phyloP scores from a whole-genome alignment of 1,284 basidiomycete genomes.

The Schizophyllum amplum region DNA sequence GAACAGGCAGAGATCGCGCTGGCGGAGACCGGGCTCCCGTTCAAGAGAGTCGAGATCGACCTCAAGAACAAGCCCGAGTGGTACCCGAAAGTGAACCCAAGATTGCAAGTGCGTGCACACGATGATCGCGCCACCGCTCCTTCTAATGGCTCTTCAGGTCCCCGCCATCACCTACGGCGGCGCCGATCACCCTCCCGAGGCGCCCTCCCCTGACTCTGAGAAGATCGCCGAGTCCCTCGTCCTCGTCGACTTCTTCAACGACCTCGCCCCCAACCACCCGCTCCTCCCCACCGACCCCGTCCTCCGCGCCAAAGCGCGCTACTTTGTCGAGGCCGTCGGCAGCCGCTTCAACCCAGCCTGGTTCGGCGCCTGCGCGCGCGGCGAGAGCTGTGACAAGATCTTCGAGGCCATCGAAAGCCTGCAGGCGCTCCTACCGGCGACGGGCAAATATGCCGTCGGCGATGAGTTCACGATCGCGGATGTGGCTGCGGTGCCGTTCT shows the following conservation, averaged over 20 bases:
- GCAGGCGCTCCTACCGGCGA: conserved; percentile 28
- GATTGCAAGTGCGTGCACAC: conserved; percentile 39
- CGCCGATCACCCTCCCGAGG: conserved; percentile 36
- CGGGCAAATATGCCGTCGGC: conserved; percentile 30
- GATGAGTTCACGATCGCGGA: conserved; percentile 48
- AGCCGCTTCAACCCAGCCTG: conserved; percentile 34
- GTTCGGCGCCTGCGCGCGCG: conserved; percentile 26
- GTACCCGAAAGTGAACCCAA: conserved; percentile 54
- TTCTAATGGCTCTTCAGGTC: background rate
- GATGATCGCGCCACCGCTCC: background rate
- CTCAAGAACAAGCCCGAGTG: conserved; percentile 56
- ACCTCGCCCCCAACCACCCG: conserved; percentile 36
- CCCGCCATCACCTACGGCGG: conserved; percentile 41
- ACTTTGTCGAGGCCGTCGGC: conserved; percentile 47
- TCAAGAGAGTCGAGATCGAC: conserved; percentile 45
- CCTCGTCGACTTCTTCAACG: conserved; percentile 55
- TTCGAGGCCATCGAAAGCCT: conserved; percentile 31
- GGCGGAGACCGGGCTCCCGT: conserved; percentile 41
- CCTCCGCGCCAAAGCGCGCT: conserved; percentile 44
- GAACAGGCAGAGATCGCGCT: conserved; percentile 51
- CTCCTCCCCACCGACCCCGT: conserved; percentile 49
- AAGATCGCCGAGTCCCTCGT: conserved; percentile 58
- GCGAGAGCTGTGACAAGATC: conserved; percentile 33
- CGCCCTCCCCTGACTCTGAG: conserved; percentile 45
- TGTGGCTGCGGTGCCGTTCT: conserved; percentile 40